Base-by-base conservation (phyloP, 2,329 filamentous ascomycete genomes). In the Canariomyces notabilis region DNA sequence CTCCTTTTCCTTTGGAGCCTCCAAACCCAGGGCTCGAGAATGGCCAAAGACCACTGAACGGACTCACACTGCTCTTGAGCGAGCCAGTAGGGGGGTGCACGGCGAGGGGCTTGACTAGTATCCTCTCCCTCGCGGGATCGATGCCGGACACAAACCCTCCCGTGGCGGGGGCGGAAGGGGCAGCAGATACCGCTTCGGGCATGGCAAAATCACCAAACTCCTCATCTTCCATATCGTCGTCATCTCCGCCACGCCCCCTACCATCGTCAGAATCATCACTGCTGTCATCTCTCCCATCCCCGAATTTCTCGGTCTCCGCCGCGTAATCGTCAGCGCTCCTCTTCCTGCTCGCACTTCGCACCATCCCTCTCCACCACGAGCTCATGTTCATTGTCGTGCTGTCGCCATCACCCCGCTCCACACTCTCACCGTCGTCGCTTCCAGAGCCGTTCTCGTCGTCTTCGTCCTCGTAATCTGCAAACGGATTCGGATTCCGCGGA, bases 191-290 rank as follows among this genome's bases (percentile, higher is more conserved):
- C 41, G 74, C 67, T 60, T 82, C 80, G 9, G 80, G 76, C 67
- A 85, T 79, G 53, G 79, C 80, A 55, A 85, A 85, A 48, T 85
- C 83, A 12, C 81, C 82, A 66, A 85, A 79, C 57, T 83, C 81
- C 52, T 85, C 80, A 33, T 81, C 79, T 21, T 79, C 75, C 5
- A 79, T 75, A 11, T 77, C 73, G 29, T 72, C 70, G 12, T 75
- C 76, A 26, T 73, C 72, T 75, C 74, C 34, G 73, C 74, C 32
- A 69, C 69, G 36, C 69, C 72, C 12, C 60, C 63, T 46, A 72
- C 73, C 21, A 67, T 46, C 72, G 37, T 69, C 70, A 51, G 69
- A 23, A 48, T 65, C 43, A 58, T 65, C 42, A 37, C 54, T 50
- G 14, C 50, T 47, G 15, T 54, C 46, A 57, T 72, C 56, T 61